phyloP scores from a whole-genome alignment of 2,329 filamentous ascomycete species.

The Claviceps sp. region DNA sequence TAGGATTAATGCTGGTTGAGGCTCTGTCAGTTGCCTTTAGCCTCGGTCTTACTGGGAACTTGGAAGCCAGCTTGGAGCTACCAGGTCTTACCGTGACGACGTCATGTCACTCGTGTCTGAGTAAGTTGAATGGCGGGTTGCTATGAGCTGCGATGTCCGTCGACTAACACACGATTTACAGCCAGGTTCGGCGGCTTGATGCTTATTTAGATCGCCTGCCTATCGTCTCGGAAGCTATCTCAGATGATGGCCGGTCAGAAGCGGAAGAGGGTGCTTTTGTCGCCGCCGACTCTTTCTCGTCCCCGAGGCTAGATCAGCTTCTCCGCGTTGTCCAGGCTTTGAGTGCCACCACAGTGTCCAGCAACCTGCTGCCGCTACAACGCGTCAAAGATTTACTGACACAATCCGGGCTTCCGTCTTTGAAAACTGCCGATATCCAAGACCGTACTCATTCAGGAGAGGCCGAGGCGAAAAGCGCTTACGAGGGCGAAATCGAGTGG shows the following conservation, averaged over 20 bases:
- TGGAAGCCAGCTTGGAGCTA: conserved; percentile 1
- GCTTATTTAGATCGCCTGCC: conserved; percentile 50
- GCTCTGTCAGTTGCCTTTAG: conserved; percentile 6
- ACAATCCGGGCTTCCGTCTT: conserved; percentile 43
- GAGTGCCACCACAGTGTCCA: conserved; percentile 54
- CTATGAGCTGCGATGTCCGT: neutral
- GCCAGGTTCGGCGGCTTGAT: conserved; percentile 50
- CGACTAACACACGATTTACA: conserved; percentile 16
- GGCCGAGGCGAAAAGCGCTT: conserved; percentile 28
- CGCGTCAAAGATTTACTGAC: conserved; percentile 50
- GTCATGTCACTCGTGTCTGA: conserved; percentile 35
- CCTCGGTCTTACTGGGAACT: conserved; percentile 1
- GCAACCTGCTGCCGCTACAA: conserved; percentile 44
- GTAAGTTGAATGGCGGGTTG: conserved; percentile 20
- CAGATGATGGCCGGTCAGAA: conserved; percentile 27
- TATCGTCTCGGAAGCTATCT: conserved; percentile 25
- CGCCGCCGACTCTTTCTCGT: conserved; percentile 31
- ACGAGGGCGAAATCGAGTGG: conserved; percentile 79
- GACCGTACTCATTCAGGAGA: conserved; percentile 17
- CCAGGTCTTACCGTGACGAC: neutral
- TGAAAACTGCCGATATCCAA: conserved; percentile 16
- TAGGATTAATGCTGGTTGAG: conserved; percentile 7
- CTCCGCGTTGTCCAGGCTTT: conserved; percentile 56
- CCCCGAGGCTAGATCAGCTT: conserved; percentile 45
- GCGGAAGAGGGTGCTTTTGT: conserved; percentile 21